Base-by-base conservation (phyloP, 225 moss, liverwort and hornwort genomes). In the Polytrichum commune region DNA sequence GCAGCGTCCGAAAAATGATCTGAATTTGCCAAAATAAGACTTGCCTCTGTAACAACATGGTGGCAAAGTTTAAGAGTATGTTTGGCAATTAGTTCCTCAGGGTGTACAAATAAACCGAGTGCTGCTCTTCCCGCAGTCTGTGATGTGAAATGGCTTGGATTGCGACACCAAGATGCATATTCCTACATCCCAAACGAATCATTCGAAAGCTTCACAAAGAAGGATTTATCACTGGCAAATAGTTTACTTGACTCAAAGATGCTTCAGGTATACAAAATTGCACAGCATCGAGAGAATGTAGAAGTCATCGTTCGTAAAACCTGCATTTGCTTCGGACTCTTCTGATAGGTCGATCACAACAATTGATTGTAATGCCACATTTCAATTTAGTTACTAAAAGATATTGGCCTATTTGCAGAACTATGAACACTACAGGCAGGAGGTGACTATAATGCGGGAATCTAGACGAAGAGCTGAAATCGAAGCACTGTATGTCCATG, bases 141-240 rank as follows among this genome's bases (percentile, higher is more conserved):
- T 78, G 91, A 93, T 81, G 82, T 96, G 62, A 96, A 96, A 81
- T 96, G 95, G 95, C 93, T 93, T 72, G 95, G 95, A 73, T 84
- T 96, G 68, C 85, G 91, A 70, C 74, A 53, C 62, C 67, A 81
- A 54, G 95, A 96, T 73, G 76, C 89, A 62, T 72, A 72, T 73
- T 63, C 79, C 22, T 80, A 82, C 73, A 80, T 93, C 30, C 81
- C 91, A 53, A 77, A 73, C 6, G 82, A 83, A 73, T 81, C 85
- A 69, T 78, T 88, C 54, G 70, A 84, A 57, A 80, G 73, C 71
- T 81, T 96, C 53, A 93, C 89, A 73, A 78, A 84, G 53, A 82
- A 81, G 67, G 95, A 93, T 74, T 71, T 77, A 66, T 75, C 72
- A 8, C 85, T 89, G 72, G 95, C 88, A 57, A 85, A 78, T 63